phyloP scores from a whole-genome alignment of 768 basidiomycete genomes.

The Rhizopogon vesiculosus region DNA sequence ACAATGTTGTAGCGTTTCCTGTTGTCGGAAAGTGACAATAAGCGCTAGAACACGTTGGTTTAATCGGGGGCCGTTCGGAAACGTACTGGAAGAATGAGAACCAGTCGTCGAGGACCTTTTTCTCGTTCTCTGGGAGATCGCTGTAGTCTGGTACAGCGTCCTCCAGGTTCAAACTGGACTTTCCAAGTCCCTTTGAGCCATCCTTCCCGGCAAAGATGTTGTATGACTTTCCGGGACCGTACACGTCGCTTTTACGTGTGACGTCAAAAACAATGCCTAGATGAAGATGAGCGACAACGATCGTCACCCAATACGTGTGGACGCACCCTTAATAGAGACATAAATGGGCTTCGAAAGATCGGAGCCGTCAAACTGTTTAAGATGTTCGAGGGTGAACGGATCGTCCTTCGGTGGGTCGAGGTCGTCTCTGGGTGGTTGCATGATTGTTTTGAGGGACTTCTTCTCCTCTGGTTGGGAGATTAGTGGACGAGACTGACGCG shows the following conservation, averaged over 20 bases:
- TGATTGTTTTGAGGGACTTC: conserved; percentile 51
- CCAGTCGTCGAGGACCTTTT: conserved; percentile 87
- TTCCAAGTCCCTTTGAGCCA: conserved; percentile 83
- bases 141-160: conserved; percentile 90
- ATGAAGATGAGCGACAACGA: not conserved
- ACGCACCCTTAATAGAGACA: conserved; percentile 86
- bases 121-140: conserved; percentile 61
- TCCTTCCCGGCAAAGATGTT: conserved; percentile 92
- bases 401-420: conserved; percentile 72
- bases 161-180: conserved; percentile 81
- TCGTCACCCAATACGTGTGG: not conserved
- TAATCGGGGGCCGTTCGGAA: not conserved
- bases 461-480: conserved; percentile 18
- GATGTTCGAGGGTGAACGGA: conserved; percentile 64
- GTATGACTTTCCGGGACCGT: conserved; percentile 78
- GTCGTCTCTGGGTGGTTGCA: conserved; percentile 61
- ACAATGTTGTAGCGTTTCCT: conserved; percentile 89
- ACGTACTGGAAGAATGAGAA: conserved; percentile 81
- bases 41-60: not conserved
- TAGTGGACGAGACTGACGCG: conserved; percentile 5
- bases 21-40: not conserved
- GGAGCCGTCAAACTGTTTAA: conserved; percentile 69
- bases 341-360: conserved; percentile 70
- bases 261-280: conserved; percentile 93
- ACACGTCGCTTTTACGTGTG: conserved; percentile 77